Evolutionary conservation across 2,329 filamentous ascomycete species (phyloP).

Genomic region (Cladosporium colombiae): DNA sequence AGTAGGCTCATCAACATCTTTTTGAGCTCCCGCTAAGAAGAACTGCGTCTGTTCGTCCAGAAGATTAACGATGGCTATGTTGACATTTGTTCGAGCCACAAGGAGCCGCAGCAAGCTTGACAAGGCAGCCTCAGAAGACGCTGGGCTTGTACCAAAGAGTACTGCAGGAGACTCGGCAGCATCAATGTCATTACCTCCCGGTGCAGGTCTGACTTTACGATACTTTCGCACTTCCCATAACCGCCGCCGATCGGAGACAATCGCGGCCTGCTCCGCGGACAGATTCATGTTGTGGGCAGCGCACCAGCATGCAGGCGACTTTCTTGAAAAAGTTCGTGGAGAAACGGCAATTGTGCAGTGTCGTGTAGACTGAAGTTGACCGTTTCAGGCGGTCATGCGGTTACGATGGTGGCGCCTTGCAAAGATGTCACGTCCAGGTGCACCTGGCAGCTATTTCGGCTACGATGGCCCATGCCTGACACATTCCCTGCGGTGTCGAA

Average conservation of each 20-base stretch:
- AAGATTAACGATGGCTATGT: neutral
- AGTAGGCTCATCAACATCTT: neutral
- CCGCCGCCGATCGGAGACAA: conserved; percentile 4
- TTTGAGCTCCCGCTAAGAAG: neutral
- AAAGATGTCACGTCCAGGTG: neutral
- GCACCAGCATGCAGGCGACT: neutral
- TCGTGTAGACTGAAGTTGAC: neutral
- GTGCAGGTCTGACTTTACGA: conserved; percentile 13
- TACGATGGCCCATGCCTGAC: neutral
- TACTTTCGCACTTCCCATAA: conserved; percentile 16
- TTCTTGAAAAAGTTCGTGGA: neutral
- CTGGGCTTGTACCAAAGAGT: neutral
- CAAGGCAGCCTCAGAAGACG: neutral
- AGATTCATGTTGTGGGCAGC: neutral
- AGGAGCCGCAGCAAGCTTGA: neutral
- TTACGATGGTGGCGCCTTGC: neutral
- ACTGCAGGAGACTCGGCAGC: neutral
- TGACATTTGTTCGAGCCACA: neutral
- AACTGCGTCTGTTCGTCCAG: neutral
- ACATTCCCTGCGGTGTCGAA: neutral
- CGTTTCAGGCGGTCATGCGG: neutral
- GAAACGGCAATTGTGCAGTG: neutral
- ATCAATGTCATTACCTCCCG: neutral
- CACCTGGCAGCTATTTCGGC: neutral
- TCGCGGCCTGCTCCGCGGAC: neutral